Conservation (phyloP, 805 yeast genomes). For the Wickerhamiella shivajii region DNA sequence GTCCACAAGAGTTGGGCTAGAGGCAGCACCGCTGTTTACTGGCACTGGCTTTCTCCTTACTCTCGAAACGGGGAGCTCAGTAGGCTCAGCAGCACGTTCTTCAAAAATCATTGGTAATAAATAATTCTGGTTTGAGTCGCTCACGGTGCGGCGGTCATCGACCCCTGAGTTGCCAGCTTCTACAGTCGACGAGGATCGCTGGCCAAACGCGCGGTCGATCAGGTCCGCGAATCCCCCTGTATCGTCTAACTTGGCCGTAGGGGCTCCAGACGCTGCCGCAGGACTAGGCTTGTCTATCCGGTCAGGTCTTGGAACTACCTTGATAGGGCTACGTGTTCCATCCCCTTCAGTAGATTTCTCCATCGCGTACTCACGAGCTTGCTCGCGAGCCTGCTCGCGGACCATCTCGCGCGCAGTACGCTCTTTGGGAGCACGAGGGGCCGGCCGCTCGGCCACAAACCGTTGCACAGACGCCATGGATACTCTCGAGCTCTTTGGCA, state of each 20-base stretch:
- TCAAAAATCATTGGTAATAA: slow-evolving; percentile 28
- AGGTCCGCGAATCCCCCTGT: slow-evolving; percentile 23
- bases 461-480: slow-evolving; percentile 7
- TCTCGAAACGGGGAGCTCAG: slow-evolving; percentile 16
- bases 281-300: too few species aligned
- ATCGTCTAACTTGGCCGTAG: too few species aligned
- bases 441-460: slow-evolving; percentile 6
- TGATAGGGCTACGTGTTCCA: too few species aligned
- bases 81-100: slow-evolving; percentile 27
- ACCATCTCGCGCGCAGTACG: too few species aligned
- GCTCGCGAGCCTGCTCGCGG: too few species aligned
- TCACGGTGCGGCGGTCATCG: slow-evolving; percentile 7
- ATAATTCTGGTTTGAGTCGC: slow-evolving; percentile 12
- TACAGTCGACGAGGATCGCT: slow-evolving; percentile 4
- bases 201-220: slow-evolving; percentile 20
- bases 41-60: slow-evolving; percentile 3
- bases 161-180: slow-evolving; percentile 4
- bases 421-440: slow-evolving; percentile 7
- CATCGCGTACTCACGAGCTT: too few species aligned
- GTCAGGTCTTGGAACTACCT: too few species aligned
- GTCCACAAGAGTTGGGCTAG: neutral
- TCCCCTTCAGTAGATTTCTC: too few species aligned
- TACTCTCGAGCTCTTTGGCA: slow-evolving; percentile 4
- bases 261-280: too few species aligned
- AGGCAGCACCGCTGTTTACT: neutral